phyloP scores from a whole-genome alignment of 257 asterid species.

The Solanum infundibuliforme region DNA sequence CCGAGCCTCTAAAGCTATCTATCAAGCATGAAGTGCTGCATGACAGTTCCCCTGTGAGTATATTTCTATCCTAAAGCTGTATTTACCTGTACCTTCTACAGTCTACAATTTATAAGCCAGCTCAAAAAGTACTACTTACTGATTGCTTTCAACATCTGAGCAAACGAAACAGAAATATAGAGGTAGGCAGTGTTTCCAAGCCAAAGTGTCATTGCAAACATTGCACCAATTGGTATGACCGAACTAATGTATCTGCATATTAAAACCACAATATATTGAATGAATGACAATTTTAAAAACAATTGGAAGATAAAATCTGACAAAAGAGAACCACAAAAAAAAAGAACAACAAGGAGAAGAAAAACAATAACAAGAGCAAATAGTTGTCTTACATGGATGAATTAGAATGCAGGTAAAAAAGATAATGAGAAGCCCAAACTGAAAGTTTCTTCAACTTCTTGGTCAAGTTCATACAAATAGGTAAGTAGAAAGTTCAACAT shows the following conservation, averaged over 20 bases:
- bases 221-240: slow-evolving; percentile 90
- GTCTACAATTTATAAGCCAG: neutral
- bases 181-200: slow-evolving; percentile 99
- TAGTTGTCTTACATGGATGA: neutral
- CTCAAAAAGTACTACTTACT: slow-evolving; percentile 43
- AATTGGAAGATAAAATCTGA: neutral
- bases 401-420: neutral
- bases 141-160: slow-evolving; percentile 97
- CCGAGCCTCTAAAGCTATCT: neutral
- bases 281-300: neutral
- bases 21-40: neutral
- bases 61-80: neutral
- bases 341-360: neutral
- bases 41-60: neutral
- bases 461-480: neutral
- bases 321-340: neutral
- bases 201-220: slow-evolving; percentile 99
- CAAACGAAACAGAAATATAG: slow-evolving; percentile 92
- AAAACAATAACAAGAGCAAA: neutral
- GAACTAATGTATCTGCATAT: slow-evolving; percentile 66
- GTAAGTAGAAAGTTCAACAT: neutral
- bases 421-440: neutral
- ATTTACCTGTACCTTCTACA: neutral
- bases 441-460: neutral
- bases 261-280: neutral